These are phyloP conservation scores for Citrus trifoliata DNA, from an alignment of 345 rosid species.

Conservation along the genomic window DNA sequence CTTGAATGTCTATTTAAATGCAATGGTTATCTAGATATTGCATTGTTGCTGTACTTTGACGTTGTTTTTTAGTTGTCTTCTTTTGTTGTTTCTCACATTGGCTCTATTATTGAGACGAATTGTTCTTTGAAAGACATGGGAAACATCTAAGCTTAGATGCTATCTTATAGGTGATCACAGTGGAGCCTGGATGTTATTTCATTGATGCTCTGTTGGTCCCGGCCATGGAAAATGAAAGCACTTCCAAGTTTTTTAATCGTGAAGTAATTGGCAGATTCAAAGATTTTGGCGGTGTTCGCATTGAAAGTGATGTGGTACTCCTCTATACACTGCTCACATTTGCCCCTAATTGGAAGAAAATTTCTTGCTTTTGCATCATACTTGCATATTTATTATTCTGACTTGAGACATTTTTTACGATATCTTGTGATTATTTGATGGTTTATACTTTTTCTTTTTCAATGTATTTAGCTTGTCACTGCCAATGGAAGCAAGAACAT, in stretches of 20 bases:
- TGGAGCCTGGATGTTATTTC: slow-evolving; percentile 97
- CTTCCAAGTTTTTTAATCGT: slow-evolving; percentile 61
- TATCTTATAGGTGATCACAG: slow-evolving; percentile 74
- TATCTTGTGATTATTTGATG: not conserved
- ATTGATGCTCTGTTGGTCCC: slow-evolving; percentile 73
- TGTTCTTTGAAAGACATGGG: not conserved
- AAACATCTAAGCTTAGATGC: not conserved
- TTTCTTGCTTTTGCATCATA: not conserved
- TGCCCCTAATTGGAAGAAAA: not conserved
- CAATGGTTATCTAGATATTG: not conserved
- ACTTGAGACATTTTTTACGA: not conserved
- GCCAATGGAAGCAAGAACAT: slow-evolving; percentile 71
- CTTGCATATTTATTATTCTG: not conserved
- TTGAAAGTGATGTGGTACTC: slow-evolving; percentile 92
- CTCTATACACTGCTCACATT: slow-evolving; percentile 5
- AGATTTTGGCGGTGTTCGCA: slow-evolving; percentile 87
- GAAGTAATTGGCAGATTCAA: slow-evolving; percentile 55
- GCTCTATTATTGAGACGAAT: not conserved
- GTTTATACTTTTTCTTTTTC: not conserved
- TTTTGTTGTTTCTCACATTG: not conserved
- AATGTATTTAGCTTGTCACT: slow-evolving; percentile 46
- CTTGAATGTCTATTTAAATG: not conserved
- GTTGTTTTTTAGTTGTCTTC: not conserved
- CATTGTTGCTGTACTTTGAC: not conserved
- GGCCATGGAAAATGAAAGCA: slow-evolving; percentile 53